These are phyloP conservation scores for Aureobasidium pullulans DNA, from an alignment of 2,329 filamentous ascomycete species.

Conservation along the genomic window DNA sequence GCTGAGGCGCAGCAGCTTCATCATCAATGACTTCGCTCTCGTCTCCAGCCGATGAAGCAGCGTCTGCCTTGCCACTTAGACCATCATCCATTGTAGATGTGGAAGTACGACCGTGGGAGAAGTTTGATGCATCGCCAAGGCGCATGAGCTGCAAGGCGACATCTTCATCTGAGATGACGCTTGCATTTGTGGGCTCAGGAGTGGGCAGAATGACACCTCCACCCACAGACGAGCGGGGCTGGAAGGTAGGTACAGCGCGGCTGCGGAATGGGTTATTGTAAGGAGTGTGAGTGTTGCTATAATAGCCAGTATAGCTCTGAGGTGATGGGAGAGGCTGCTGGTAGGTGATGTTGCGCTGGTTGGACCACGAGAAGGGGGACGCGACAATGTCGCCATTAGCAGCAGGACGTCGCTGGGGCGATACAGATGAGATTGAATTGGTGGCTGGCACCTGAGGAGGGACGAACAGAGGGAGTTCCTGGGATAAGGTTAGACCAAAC, in stretches of 20 bases:
- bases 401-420: constrained; percentile 69
- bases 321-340: constrained; percentile 74
- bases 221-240: constrained; percentile 35
- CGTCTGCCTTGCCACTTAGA: constrained; percentile 82
- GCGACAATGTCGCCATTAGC: constrained; percentile 64
- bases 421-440: constrained; percentile 95
- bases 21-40: constrained; percentile 69
- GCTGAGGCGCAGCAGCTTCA: constrained; percentile 37
- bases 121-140: constrained; percentile 85
- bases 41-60: constrained; percentile 59
- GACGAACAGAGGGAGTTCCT: constrained; percentile 95
- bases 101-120: constrained; percentile 82
- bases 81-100: constrained; percentile 90
- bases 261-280: constrained; percentile 44
- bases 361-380: constrained; percentile 56
- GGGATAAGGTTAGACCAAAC: constrained; percentile 18
- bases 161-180: constrained; percentile 96
- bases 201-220: constrained; percentile 67
- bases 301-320: constrained; percentile 54
- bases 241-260: constrained; percentile 40
- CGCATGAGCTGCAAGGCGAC: constrained; percentile 96
- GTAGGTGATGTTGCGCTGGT: constrained; percentile 74
- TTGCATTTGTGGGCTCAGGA: constrained; percentile 93
- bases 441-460: constrained; percentile 89
- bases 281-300: constrained; percentile 12